Evolutionary conservation across 768 basidiomycete species (phyloP), one percentile per base, ranked within the genome.

Genomic region (Amanita phalloides): DNA sequence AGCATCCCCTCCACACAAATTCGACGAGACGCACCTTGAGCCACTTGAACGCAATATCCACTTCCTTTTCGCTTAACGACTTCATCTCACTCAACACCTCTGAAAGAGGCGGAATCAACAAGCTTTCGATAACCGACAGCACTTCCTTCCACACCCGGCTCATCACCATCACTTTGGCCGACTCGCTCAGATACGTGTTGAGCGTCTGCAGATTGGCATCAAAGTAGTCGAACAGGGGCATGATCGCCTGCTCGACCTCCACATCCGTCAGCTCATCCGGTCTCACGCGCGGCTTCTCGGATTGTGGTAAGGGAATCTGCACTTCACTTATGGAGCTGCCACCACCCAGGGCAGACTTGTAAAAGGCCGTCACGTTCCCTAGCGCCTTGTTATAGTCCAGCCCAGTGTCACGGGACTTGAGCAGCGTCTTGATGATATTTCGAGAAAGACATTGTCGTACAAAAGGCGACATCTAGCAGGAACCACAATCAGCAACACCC

Each of bases 41-140:
- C 91, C 96, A 97, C 64, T 93, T 95, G 72, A 97, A 91, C n/a
- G 94, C 95, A 54, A 97, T 86, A 63, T 98, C 96, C 35, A 98
- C 88, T 69, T 97, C 96, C 68, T 95, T 94, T 61, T 98, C 96
- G 25, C 77, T 84, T 62, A 99, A 65, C 1, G 93, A 86, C 58
- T 89, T 86, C 90, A 98, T 86, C 49, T 92, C 88, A 41, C 91
- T 91, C 8, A 84, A 73, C 14, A 78, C 69, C 54, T 95, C 90
- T 4, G 86, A 89, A 51, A 99, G 66, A 2, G 94, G 89, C 3
- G 96, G 96, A 13, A 98, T 84, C 55, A 98, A 77, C 57, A 98
- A 68, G 8, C 81, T 84, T 62, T 97, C 96, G 51, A 98, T 77
- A 14, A 91, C 78, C 20, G 71, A 73, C 61, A 98, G 64, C 51